Conservation (phyloP, 495 filamentous ascomycete species). For the Annulohypoxylon bovei region DNA sequence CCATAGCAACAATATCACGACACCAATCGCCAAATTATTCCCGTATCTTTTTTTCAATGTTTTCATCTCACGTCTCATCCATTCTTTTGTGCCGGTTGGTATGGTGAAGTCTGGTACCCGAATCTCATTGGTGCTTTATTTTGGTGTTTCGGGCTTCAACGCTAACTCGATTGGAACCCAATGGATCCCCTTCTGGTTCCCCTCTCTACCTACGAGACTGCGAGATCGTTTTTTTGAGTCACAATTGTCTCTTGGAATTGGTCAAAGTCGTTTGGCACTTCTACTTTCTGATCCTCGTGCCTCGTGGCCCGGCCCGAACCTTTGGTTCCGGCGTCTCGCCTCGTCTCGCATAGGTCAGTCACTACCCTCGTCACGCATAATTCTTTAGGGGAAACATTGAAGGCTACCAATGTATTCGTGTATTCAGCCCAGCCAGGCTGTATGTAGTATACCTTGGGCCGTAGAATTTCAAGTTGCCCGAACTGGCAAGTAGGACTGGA, state of each 20-base stretch:
- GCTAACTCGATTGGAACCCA: constrained; percentile 44
- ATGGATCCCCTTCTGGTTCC: constrained; percentile 17
- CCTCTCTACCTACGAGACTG: constrained; percentile 15
- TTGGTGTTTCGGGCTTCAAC: constrained; percentile 43
- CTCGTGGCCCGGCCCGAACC: constrained; percentile 43
- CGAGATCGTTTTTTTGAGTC: constrained; percentile 21
- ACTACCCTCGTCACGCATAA: constrained; percentile 5
- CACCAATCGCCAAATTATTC: constrained; percentile 16
- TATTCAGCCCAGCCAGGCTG: constrained; percentile 14
- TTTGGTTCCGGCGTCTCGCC: constrained; percentile 39
- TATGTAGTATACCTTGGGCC: background rate
- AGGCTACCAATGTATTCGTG: background rate
- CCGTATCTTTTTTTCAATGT: constrained; percentile 7
- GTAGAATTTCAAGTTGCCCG: constrained; percentile 16
- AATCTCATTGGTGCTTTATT: constrained; percentile 31
- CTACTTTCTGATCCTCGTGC: constrained; percentile 28
- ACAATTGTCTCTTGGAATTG: constrained; percentile 40
- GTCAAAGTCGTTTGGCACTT: constrained; percentile 12
- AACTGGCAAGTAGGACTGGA: constrained; percentile 13
- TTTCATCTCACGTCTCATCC: constrained; percentile 30
- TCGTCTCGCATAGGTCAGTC: constrained; percentile 28
- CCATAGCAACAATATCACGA: constrained; percentile 32
- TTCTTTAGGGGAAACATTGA: constrained; percentile 3
- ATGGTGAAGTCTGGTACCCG: constrained; percentile 28
- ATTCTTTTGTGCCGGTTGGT: constrained; percentile 9